phyloP scores from a whole-genome alignment of 805 yeast genomes.

The Hanseniaspora thailandica region DNA sequence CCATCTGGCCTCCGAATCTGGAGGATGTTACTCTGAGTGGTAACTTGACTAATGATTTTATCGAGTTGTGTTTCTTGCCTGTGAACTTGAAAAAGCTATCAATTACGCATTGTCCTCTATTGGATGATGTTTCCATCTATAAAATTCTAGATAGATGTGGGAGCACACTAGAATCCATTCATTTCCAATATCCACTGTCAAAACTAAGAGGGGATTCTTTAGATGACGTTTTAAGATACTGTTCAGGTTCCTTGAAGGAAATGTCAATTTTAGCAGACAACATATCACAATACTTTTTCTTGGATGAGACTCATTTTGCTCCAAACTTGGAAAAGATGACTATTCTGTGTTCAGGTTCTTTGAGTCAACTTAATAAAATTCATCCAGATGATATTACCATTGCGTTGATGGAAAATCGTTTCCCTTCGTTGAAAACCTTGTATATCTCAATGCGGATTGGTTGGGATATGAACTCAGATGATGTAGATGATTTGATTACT shows the following conservation, averaged over 20 bases:
- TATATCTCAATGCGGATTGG: slow-evolving; percentile 68
- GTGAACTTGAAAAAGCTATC: slow-evolving; percentile 55
- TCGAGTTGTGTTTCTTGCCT: slow-evolving; percentile 63
- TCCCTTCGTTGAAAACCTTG: slow-evolving; percentile 55
- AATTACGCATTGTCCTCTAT: slow-evolving; percentile 76
- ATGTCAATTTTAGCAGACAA: slow-evolving; percentile 74
- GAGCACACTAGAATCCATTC: slow-evolving; percentile 45
- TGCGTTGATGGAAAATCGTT: slow-evolving; percentile 65
- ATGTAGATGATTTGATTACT: slow-evolving; percentile 51
- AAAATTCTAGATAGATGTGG: slow-evolving; percentile 56
- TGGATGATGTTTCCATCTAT: slow-evolving; percentile 55
- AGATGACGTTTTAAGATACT: slow-evolving; percentile 60
- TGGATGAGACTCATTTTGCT: slow-evolving; percentile 35
- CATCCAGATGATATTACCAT: slow-evolving; percentile 82
- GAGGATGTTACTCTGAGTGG: slow-evolving; percentile 71
- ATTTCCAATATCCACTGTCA: slow-evolving; percentile 83
- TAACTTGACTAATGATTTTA: slow-evolving; percentile 73
- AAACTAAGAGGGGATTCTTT: slow-evolving; percentile 54
- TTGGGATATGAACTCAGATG: slow-evolving; percentile 62
- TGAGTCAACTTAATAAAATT: slow-evolving; percentile 71
- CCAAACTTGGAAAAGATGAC: slow-evolving; percentile 51
- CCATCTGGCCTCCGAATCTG: slow-evolving; percentile 71
- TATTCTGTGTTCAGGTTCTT: slow-evolving; percentile 73
- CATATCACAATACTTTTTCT: slow-evolving; percentile 38
- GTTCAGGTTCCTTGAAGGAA: slow-evolving; percentile 52